phyloP scores from a whole-genome alignment of 148 eudicot species.

The Fagopyrum homotropicum region DNA sequence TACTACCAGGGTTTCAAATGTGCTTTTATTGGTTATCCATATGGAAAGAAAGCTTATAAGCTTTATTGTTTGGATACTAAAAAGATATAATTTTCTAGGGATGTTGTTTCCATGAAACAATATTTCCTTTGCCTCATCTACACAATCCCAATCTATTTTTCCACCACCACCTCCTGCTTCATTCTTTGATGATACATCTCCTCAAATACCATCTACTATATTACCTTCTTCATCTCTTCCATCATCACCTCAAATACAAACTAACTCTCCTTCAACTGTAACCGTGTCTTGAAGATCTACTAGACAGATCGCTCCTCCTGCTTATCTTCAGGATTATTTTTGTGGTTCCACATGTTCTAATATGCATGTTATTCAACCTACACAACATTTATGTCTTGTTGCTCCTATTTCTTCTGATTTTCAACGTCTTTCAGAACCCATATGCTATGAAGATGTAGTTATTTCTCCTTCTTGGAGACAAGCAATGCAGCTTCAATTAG shows the following conservation, averaged over 20 bases:
- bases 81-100: too few relatives aligned
- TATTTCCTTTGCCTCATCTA: too few relatives aligned
- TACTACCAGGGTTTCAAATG: background rate
- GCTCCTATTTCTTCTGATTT: background rate
- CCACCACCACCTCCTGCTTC: too few relatives aligned
- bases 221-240: too few relatives aligned
- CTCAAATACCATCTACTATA: too few relatives aligned
- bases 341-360: background rate
- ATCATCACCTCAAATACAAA: background rate
- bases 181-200: too few relatives aligned
- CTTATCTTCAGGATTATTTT: background rate
- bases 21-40: background rate
- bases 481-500: background rate
- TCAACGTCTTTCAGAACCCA: background rate
- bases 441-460: background rate
- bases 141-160: too few relatives aligned
- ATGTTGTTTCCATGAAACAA: too few relatives aligned
- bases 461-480: background rate
- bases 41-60: too few relatives aligned
- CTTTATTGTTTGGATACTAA: too few relatives aligned
- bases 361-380: background rate
- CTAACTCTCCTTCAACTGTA: background rate
- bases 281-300: background rate
- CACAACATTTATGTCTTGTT: background rate
- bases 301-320: background rate